These are phyloP conservation scores for Lippia alba DNA, from an alignment of 305 asterid species.

Conservation along the genomic window DNA sequence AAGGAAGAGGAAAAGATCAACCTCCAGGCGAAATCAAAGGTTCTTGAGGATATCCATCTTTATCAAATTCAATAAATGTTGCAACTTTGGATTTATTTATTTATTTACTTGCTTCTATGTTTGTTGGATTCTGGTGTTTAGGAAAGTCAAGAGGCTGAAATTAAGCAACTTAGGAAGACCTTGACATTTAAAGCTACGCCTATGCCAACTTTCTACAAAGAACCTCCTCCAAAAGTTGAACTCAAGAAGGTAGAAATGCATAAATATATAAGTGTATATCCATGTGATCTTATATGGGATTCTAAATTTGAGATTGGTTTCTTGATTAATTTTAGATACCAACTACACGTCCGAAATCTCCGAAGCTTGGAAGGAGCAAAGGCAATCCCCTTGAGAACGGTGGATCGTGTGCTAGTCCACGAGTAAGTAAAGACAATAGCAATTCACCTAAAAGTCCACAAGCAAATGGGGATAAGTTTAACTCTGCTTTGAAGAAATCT, in stretches of 20 bases:
- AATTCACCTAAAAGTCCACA: conserved; percentile 41
- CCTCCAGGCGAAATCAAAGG: conserved; percentile 91
- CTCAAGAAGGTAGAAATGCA: conserved; percentile 81
- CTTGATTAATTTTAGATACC: conserved; percentile 50
- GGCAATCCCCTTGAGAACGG: conserved; percentile 43
- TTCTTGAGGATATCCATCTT: conserved; percentile 27
- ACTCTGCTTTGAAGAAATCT: conserved; percentile 34
- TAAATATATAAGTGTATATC: background rate
- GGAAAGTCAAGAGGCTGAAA: conserved; percentile 90
- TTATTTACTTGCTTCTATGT: background rate
- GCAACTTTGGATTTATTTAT: background rate
- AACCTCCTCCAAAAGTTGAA: conserved; percentile 83
- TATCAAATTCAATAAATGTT: background rate
- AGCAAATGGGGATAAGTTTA: conserved; percentile 32
- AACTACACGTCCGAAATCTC: conserved; percentile 70
- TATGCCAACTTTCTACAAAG: conserved; percentile 93
- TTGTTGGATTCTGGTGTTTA: conserved; percentile 33
- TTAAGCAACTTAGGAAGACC: conserved; percentile 85
- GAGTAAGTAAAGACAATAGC: conserved; percentile 34
- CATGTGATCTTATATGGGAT: background rate
- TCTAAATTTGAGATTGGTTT: background rate
- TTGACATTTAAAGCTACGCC: conserved; percentile 92
- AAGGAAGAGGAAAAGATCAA: conserved; percentile 71
- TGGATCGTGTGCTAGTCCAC: conserved; percentile 45
- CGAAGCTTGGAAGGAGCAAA: conserved; percentile 70